Evolutionary conservation across 1,284 basidiomycete genomes (phyloP).

Genomic region (Chondrostereum purpureum): DNA sequence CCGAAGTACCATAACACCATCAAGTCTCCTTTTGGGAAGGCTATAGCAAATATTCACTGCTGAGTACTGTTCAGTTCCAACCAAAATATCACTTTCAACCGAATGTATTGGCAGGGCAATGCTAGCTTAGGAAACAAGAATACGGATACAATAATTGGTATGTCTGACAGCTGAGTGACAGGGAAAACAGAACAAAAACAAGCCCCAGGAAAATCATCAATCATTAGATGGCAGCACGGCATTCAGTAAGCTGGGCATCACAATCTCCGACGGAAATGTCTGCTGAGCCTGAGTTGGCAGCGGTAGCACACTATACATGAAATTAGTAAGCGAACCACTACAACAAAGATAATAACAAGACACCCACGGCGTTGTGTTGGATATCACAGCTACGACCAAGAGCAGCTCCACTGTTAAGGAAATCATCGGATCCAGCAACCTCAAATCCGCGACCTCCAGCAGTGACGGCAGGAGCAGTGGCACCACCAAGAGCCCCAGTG

Average conservation of each 20-base stretch:
- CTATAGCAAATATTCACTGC: no score
- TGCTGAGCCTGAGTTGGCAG: conserved; percentile 34
- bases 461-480: conserved; percentile 39
- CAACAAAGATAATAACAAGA: background rate
- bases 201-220: background rate
- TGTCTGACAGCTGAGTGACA: background rate
- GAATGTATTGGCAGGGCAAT: conserved; percentile 15
- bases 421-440: conserved; percentile 36
- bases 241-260: conserved; percentile 40
- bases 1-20: no score
- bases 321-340: conserved; percentile 3
- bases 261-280: conserved; percentile 44
- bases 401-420: conserved; percentile 44
- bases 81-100: conserved; percentile 7
- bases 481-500: conserved; percentile 43
- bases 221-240: conserved; percentile 25
- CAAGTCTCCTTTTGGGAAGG: no score
- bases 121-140: conserved; percentile 5
- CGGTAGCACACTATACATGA: conserved; percentile 40
- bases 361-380: conserved; percentile 32
- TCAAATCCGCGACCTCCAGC: conserved; percentile 40
- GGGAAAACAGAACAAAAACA: background rate
- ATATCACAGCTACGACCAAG: conserved; percentile 54
- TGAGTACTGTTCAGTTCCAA: no score
- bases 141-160: conserved; percentile 6